phyloP scores from a whole-genome alignment of 441 rosid species.

The Bocquillonia castaneifolia region DNA sequence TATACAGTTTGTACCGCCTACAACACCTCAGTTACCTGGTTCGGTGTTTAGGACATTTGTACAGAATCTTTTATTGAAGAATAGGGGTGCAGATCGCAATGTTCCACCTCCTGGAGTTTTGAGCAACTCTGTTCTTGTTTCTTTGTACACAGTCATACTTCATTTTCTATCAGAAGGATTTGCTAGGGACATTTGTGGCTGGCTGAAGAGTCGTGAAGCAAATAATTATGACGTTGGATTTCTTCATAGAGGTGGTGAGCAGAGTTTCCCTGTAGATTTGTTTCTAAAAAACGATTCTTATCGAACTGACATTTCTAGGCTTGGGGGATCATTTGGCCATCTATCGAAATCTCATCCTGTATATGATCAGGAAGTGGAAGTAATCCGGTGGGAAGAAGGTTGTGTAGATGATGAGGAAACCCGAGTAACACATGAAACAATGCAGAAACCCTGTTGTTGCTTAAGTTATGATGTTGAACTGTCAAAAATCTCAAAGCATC shows the following conservation, averaged over 20 bases:
- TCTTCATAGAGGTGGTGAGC: conserved; percentile 95
- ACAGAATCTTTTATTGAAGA: conserved; percentile 80
- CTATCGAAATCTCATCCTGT: conserved; percentile 69
- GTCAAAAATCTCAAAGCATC: conserved; percentile 57
- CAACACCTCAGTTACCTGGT: conserved; percentile 75
- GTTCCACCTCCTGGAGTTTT: conserved; percentile 81
- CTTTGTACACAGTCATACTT: conserved; percentile 77
- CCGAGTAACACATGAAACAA: conserved; percentile 70
- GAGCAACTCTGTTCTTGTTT: conserved; percentile 84
- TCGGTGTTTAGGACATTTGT: conserved; percentile 83
- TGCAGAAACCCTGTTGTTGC: conserved; percentile 94
- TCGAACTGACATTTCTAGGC: conserved; percentile 84
- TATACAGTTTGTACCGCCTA: conserved; percentile 83
- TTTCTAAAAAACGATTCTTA: conserved; percentile 82
- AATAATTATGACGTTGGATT: conserved; percentile 54
- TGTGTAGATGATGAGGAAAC: conserved; percentile 80
- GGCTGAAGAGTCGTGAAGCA: conserved; percentile 53
- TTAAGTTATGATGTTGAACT: conserved; percentile 67
- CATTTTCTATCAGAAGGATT: conserved; percentile 96
- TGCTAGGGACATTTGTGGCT: conserved; percentile 45
- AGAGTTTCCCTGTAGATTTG: conserved; percentile 74
- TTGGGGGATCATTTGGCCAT: conserved; percentile 90
- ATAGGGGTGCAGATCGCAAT: conserved; percentile 81
- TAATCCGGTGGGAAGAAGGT: conserved; percentile 95
- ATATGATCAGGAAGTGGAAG: conserved; percentile 60